Evolutionary conservation across 164 flowering plant species (phyloP), one percentile per base, ranked within the genome.

Genomic region (Chimonanthus praecox): DNA sequence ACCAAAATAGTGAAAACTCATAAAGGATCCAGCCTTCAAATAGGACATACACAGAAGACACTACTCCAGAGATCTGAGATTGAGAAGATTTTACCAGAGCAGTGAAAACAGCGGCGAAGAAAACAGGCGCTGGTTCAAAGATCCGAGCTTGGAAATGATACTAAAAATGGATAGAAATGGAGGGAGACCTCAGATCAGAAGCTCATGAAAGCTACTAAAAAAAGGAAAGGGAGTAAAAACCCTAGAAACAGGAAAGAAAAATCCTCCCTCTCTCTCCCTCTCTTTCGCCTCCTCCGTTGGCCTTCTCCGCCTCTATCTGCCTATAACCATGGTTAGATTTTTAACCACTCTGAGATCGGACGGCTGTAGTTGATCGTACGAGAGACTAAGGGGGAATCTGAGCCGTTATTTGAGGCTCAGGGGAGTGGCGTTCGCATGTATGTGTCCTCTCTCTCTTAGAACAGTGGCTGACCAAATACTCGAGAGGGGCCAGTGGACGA

Each of bases 361-460:
- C 46, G 74, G 67, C 47, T 47, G n/a, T 3, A 47, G 54, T 49
- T 3, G 18, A 73, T 78, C 79, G 15, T 69, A 77, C 80, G 84
- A n/a, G 81, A 71, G 15, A 64, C 18, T 4, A 60, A 18, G 43
- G 71, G 78, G 58, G 78, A 81, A 81, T 81, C 80, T 67, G 21
- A 76, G 70, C 87, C 80, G 84, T 78, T 47, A 72, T 76, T 43
- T 70, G 73, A 44, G 20, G 47, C 20, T 20, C 66, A 7, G 46
- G 9, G 72, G 73, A 33, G 33, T 33, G 33, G 33, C 33, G 33
- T 33, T 71, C 72, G 70, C 83, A 83, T 80, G 86, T 85, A 84
- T 81, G 83, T 79, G 87, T 83, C 85, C 74, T 80, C 7, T 62
- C 65, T 62, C 33, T 18, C 9, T 8, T 13, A 58, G n/a, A 62